Conservation (phyloP, 495 filamentous ascomycete species). For the Tetracladium setigerum region DNA sequence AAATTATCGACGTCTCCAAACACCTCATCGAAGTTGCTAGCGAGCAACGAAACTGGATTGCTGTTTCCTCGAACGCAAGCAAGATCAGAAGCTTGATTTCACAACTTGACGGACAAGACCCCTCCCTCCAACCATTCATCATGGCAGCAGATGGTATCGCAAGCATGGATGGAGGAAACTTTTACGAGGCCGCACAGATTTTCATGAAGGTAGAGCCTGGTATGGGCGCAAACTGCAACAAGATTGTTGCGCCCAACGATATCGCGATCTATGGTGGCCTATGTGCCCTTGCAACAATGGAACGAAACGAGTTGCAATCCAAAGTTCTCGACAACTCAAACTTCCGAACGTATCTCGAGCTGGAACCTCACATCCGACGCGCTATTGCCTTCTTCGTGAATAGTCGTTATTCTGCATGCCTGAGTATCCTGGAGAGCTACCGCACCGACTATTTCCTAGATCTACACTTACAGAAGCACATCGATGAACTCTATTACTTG, state of each 20-base stretch:
- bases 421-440: slow-evolving; percentile 75
- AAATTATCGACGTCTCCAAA: slow-evolving; percentile 63
- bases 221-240: slow-evolving; percentile 53
- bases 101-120: slow-evolving; percentile 49
- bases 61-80: slow-evolving; percentile 56
- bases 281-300: slow-evolving; percentile 85
- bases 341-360: slow-evolving; percentile 84
- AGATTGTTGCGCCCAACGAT: slow-evolving; percentile 76
- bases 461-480: slow-evolving; percentile 72
- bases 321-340: slow-evolving; percentile 67
- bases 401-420: slow-evolving; percentile 76
- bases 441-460: slow-evolving; percentile 83
- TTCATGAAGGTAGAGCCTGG: slow-evolving; percentile 54
- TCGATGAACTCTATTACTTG: slow-evolving; percentile 56
- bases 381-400: slow-evolving; percentile 83
- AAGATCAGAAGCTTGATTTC: slow-evolving; percentile 53
- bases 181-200: slow-evolving; percentile 60
- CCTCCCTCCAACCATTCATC: slow-evolving; percentile 53
- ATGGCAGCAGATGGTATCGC: slow-evolving; percentile 62
- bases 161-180: slow-evolving; percentile 56
- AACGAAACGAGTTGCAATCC: slow-evolving; percentile 62
- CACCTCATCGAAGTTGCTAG: slow-evolving; percentile 59
- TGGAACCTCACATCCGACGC: slow-evolving; percentile 89
- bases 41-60: slow-evolving; percentile 59
- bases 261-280: slow-evolving; percentile 88